These are phyloP conservation scores for Saprolegnia diclina DNA, from an alignment of 352 stramenopile species.

Conservation along the genomic window DNA sequence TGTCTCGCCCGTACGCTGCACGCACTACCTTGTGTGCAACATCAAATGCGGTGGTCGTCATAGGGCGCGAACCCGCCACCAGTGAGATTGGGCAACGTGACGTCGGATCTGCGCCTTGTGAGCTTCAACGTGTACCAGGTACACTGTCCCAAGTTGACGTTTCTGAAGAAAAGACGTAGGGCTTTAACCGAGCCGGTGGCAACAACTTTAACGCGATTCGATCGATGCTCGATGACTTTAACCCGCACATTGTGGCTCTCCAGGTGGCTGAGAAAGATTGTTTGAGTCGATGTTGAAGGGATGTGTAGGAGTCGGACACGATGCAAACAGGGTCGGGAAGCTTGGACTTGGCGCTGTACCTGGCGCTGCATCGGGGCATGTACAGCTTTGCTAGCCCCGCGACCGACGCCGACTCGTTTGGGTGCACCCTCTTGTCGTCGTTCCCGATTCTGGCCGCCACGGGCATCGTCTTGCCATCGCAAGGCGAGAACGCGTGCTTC, in stretches of 20 bases:
- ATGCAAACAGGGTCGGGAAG: conserved; percentile 19
- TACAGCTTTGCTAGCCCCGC: conserved; percentile 18
- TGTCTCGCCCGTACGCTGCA: too few relatives aligned
- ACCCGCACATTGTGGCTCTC: conserved; percentile 18
- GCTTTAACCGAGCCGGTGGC: conserved; percentile 19
- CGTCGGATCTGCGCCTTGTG: conserved; percentile 18
- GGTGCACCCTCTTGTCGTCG: conserved; percentile 12
- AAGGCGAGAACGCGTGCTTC: conserved; percentile 22
- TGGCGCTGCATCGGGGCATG: conserved; percentile 15
- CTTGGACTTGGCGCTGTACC: conserved; percentile 20
- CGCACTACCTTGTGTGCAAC: too few relatives aligned
- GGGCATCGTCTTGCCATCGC: conserved; percentile 14
- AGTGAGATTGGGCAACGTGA: not conserved
- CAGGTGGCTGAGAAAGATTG: not conserved
- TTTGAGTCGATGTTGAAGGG: not conserved
- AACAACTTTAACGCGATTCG: conserved; percentile 20
- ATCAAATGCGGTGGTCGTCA: not conserved
- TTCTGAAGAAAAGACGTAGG: not conserved
- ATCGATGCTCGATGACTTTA: conserved; percentile 6
- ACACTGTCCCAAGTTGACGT: not conserved
- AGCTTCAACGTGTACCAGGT: conserved; percentile 29
- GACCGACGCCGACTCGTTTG: conserved; percentile 22
- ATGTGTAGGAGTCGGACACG: conserved; percentile 21
- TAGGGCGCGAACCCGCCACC: not conserved
- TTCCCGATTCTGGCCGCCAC: conserved; percentile 2